These are phyloP conservation scores for Orbilia javanica DNA, from an alignment of 2,329 filamentous ascomycete species.

Conservation along the genomic window DNA sequence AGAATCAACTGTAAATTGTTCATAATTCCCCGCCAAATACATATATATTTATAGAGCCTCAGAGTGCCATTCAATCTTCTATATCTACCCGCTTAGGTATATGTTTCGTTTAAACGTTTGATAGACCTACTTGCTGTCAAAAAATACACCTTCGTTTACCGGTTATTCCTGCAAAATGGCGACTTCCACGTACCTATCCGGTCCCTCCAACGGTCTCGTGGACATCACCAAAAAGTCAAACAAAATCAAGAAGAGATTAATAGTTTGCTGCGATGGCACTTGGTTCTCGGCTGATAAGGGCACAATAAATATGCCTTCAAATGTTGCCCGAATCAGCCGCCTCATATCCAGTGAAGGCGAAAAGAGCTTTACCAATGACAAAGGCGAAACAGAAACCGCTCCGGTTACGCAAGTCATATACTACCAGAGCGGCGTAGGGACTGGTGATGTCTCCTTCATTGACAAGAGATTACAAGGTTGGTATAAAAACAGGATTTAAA, in stretches of 20 bases:
- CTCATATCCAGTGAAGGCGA: slow-evolving; percentile 62
- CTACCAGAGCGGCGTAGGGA: slow-evolving; percentile 65
- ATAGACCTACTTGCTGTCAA: no score
- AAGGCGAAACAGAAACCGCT: background rate
- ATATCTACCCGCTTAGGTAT: no score
- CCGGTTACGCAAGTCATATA: slow-evolving; percentile 64
- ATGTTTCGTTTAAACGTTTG: no score
- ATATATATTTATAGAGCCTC: background rate
- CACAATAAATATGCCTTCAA: slow-evolving; percentile 63
- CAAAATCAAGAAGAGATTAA: slow-evolving; percentile 25
- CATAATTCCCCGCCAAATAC: background rate
- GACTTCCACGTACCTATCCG: background rate
- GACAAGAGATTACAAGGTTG: slow-evolving; percentile 52
- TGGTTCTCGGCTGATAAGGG: slow-evolving; percentile 55
- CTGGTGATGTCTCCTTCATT: slow-evolving; percentile 53
- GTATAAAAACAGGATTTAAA: background rate
- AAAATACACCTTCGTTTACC: background rate
- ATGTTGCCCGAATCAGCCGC: slow-evolving; percentile 64
- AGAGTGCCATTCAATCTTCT: no score
- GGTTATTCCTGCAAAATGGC: background rate
- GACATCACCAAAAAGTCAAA: slow-evolving; percentile 13
- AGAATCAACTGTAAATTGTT: background rate
- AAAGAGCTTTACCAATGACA: slow-evolving; percentile 57
- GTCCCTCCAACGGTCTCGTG: background rate
- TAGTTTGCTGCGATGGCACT: slow-evolving; percentile 46